phyloP scores from a whole-genome alignment of 2,329 filamentous ascomycete species.

The Pseudogymnoascus sp. region DNA sequence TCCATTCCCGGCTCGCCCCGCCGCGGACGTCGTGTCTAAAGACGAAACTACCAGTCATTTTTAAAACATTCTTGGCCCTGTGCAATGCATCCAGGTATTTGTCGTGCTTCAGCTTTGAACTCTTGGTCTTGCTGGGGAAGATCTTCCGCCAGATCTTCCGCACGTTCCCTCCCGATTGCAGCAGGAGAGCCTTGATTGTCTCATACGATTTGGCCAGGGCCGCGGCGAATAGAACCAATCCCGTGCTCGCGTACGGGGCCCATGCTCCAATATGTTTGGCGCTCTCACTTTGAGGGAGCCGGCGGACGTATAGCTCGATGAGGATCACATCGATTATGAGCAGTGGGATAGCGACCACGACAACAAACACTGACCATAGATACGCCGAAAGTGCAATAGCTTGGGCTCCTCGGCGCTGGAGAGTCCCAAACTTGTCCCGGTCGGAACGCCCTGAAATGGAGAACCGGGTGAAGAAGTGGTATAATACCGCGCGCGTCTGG shows the following conservation, averaged over 20 bases:
- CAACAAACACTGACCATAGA: neutral
- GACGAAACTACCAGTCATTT: neutral
- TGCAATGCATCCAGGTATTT: neutral
- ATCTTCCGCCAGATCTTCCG: neutral
- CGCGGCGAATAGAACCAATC: neutral
- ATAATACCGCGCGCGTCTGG: neutral
- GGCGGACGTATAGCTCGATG: neutral
- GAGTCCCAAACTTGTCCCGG: neutral
- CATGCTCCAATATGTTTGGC: neutral
- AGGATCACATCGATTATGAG: neutral
- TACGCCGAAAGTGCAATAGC: neutral
- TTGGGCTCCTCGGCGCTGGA: neutral
- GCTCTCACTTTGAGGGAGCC: neutral
- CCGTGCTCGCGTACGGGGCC: neutral
- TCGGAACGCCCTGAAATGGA: neutral
- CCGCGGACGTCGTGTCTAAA: neutral
- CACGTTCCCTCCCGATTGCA: neutral
- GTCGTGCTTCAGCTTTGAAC: neutral
- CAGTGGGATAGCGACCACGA: neutral
- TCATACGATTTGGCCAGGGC: neutral
- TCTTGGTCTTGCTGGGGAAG: neutral
- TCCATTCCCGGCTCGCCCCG: neutral
- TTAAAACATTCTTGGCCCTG: neutral
- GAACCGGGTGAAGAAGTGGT: neutral
- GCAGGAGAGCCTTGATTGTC: neutral